phyloP scores from a whole-genome alignment of 768 basidiomycete genomes.

The Daedaleopsis nitida region DNA sequence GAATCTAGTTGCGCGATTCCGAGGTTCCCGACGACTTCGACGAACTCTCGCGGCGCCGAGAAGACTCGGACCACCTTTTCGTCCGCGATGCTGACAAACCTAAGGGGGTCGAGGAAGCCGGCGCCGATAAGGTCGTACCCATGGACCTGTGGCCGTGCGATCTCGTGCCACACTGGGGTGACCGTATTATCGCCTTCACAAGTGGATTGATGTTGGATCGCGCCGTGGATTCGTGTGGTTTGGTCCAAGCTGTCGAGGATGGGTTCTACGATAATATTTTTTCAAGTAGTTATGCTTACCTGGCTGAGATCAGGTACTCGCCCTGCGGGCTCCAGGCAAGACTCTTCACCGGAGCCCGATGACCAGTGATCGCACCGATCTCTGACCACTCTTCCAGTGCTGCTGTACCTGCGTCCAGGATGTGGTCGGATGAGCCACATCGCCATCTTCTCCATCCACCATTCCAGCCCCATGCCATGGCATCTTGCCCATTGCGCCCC shows the following conservation, averaged over 20 bases:
- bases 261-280: background rate
- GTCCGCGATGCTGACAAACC: constrained; percentile 90
- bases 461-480: constrained; percentile 89
- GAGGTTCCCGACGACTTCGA: constrained; percentile 58
- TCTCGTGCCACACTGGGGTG: constrained; percentile 74
- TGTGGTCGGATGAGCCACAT: constrained; percentile 28
- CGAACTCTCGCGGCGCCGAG: constrained; percentile 84
- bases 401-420: background rate
- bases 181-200: background rate
- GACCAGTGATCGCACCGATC: constrained; percentile 80
- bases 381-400: constrained; percentile 67
- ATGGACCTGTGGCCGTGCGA: constrained; percentile 93
- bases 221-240: constrained; percentile 87
- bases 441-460: constrained; percentile 93
- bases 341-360: constrained; percentile 76
- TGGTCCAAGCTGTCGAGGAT: constrained; percentile 72
- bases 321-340: constrained; percentile 87
- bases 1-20: constrained; percentile 49
- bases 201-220: constrained; percentile 33
- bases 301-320: constrained; percentile 82
- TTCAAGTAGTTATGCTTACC: constrained; percentile 48
- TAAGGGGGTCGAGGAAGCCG: constrained; percentile 71
- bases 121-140: constrained; percentile 90
- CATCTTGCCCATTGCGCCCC: constrained; percentile 62
- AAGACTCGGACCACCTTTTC: constrained; percentile 96